Percentiles rank a stretch among this genome's conserved stretches.
These are phyloP conservation scores for Coemansia sp. DNA, from an alignment of 192 early-diverging fungal genomes.

Conservation along the genomic window DNA sequence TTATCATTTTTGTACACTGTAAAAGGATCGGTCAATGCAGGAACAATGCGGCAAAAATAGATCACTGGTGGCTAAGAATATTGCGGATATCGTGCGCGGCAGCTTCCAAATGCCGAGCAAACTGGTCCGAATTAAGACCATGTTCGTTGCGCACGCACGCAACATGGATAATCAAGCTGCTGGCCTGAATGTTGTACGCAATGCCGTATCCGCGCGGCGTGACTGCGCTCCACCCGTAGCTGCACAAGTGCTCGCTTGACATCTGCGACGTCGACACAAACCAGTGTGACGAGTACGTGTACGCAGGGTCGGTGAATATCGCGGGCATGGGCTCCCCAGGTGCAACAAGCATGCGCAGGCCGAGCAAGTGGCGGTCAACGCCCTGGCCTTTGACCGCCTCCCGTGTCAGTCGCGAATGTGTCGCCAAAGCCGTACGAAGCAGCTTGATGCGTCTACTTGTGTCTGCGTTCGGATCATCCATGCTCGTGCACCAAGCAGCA, in stretches of 20 bases:
- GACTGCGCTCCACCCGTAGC: slow-evolving; percentile 91
- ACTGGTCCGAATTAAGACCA: slow-evolving; percentile 57
- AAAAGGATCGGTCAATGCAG: background rate
- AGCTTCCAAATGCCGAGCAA: slow-evolving; percentile 78
- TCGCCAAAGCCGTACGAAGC: slow-evolving; percentile 71
- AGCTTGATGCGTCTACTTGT: slow-evolving; percentile 64
- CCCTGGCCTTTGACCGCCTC: slow-evolving; percentile 79
- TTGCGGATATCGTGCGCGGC: slow-evolving; percentile 78
- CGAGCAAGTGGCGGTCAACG: slow-evolving; percentile 90
- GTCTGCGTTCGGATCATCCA: slow-evolving; percentile 64
- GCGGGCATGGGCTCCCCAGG: slow-evolving; percentile 75
- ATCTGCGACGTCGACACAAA: slow-evolving; percentile 93
- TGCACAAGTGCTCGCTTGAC: slow-evolving; percentile 84
- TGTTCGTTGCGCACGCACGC: slow-evolving; percentile 65
- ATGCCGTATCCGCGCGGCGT: slow-evolving; percentile 88
- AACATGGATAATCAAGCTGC: slow-evolving; percentile 84
- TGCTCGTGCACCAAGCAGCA: slow-evolving; percentile 80
- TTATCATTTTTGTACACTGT: background rate
- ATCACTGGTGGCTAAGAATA: slow-evolving; percentile 30
- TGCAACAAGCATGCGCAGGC: slow-evolving; percentile 76
- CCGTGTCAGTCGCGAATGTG: slow-evolving; percentile 80
- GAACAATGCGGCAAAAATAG: background rate
- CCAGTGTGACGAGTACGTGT: slow-evolving; percentile 85
- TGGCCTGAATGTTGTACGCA: slow-evolving; percentile 92
- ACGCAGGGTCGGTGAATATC: slow-evolving; percentile 86